Conservation (phyloP, 257 asterid species). For the Ocimum tenuiflorum region DNA sequence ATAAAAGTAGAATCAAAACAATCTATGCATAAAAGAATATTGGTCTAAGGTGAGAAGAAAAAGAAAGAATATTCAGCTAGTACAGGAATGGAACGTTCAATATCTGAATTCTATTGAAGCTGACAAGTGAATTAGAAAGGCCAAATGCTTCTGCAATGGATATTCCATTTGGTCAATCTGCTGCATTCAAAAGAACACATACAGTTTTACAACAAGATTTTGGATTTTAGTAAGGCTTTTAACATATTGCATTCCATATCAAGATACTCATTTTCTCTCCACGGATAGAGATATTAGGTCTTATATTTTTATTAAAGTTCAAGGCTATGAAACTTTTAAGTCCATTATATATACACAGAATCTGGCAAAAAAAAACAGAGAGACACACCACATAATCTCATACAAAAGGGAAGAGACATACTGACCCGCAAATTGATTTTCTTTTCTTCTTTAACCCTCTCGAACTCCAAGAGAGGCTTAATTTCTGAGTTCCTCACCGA, state of each 20-base stretch:
- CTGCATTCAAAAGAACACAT: too few species aligned
- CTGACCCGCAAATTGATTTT: conserved; percentile 44
- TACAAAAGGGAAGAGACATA: conserved; percentile 6
- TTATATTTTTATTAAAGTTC: not conserved
- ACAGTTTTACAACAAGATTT: too few species aligned
- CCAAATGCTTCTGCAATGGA: too few species aligned
- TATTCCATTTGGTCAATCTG: too few species aligned
- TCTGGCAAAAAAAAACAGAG: not conserved
- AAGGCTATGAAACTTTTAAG: not conserved
- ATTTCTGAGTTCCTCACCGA: conserved; percentile 24
- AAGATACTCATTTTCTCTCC: too few species aligned
- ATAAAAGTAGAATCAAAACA: too few species aligned
- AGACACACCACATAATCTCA: not conserved
- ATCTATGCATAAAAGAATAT: too few species aligned
- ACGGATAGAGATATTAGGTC: too few species aligned
- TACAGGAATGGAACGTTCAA: not conserved
- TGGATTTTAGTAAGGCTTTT: too few species aligned
- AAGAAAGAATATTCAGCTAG: not conserved
- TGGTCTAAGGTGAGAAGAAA: not conserved
- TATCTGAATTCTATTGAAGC: not conserved
- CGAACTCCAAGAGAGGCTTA: conserved; percentile 16
- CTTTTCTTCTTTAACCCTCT: conserved; percentile 26
- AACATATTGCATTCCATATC: too few species aligned
- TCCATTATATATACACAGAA: too few species aligned
- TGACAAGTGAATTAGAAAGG: not conserved